Percentiles rank a stretch among this genome's conserved stretches.
Conservation (phyloP, 164 flowering plant species). For the Buxus sempervirens region DNA sequence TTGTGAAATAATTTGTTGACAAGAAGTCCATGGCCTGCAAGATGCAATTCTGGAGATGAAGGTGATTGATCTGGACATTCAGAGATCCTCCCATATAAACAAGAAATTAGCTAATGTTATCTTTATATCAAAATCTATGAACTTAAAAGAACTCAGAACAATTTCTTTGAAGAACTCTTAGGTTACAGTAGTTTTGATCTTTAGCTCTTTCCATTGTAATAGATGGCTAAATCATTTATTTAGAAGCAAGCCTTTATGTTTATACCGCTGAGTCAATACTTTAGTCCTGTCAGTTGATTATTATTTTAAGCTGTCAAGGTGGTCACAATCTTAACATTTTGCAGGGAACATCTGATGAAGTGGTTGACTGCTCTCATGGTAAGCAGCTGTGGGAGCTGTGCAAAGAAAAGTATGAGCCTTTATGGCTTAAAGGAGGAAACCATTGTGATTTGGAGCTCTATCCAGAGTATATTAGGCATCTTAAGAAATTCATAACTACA, state of each 20-base stretch:
- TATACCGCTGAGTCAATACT: no score
- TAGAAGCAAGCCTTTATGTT: no score
- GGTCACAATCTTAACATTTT: constrained; percentile 3
- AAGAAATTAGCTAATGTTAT: not conserved
- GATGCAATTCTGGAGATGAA: not conserved
- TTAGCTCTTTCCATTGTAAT: no score
- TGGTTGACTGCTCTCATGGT: constrained; percentile 93
- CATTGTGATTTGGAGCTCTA: constrained; percentile 84
- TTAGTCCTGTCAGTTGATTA: no score
- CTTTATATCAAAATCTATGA: no score
- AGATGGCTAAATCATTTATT: no score
- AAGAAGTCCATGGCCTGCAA: not conserved
- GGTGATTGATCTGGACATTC: not conserved
- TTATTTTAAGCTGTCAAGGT: not conserved
- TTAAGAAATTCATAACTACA: constrained; percentile 69
- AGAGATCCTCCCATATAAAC: not conserved
- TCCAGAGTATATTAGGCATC: constrained; percentile 83
- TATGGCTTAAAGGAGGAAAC: constrained; percentile 89
- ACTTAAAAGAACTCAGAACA: no score
- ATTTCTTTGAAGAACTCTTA: no score
- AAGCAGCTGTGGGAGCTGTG: constrained; percentile 93
- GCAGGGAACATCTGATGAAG: constrained; percentile 92
- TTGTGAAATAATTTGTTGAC: no score
- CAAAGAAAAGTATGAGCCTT: constrained; percentile 83
- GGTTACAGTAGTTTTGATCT: no score